Base-by-base conservation (phyloP, 73 alveolate genomes). In the Paramecium biaurelia region DNA sequence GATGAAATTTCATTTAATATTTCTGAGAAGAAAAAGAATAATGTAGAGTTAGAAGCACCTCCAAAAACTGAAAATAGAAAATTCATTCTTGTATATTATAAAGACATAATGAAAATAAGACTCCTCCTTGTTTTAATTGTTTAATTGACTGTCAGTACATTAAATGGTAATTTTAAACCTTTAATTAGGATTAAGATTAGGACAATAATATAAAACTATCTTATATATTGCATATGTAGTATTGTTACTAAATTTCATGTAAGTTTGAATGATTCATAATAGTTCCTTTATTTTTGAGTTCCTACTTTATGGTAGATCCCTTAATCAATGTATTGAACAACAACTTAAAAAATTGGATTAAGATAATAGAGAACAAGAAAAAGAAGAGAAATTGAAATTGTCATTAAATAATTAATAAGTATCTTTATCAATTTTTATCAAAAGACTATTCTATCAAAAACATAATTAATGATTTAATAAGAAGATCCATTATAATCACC, bases 1-100 rank as follows among this genome's bases (percentile, higher is more conserved):
- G 90, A 79, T 42, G 90, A 79, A 79, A 79, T 79, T 9, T 79
- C 90, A 79, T 79, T 41, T 79, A 79, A 79, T 43, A 45, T 45
- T 18, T 23, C 70, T 30, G 90, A 79, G 30, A 53, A 53, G 23
- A 79, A 42, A 57, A 20, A 42, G 2, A 63, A 63, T 7, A 63
- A 24, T 63, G 0, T n/a, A 53, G 68, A 63, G 12, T 63, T 26
- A 26, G 26, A 20, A 23, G 5, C 84, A 59, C 7, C 20, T 30
- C 26, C 26, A 1, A 63, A 79, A 79, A 41, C 15, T 10, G 74
- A 43, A 2, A 79, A 42, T 11, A 79, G 90, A 79, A 41, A 18
- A 41, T 41, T 41, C 43, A 45, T 79, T 37, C 56, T 79, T 0
- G 18, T 7, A 9, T 79, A 79, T 26, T 79, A 79, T 12, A 79